Base-by-base conservation (phyloP, 1,284 basidiomycete genomes). In the Microbotryum scabiosae region DNA sequence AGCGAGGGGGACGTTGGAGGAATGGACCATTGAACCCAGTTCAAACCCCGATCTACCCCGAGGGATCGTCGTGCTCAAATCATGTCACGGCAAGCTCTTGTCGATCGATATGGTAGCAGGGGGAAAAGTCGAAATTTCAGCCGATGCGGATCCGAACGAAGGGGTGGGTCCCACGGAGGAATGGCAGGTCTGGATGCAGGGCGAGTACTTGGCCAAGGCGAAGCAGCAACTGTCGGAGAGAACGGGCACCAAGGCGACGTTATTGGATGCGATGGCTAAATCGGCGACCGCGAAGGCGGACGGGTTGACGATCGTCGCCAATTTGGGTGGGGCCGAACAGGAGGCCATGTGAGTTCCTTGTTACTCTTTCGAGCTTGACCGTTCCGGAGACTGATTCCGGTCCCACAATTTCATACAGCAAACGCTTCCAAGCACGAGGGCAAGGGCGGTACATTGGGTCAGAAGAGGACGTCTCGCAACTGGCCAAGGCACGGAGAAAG, bases 161-260 rank as follows among this genome's bases (percentile, higher is more conserved):
- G 82, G 86, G 20, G 89, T 87, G 5, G 89, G 89, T 67, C 78
- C 79, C 48, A 54, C 59, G 47, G 90, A 93, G 72, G 79, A 85
- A 16, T 90, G 91, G 74, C 86, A 84, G 81, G 82, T 93, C 59
- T 91, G 91, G 76, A 85, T 94, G 52, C 91, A 96, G 77, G 84
- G 82, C 75, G 89, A 90, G 73, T 93, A 88, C 76, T 86, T 92
- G 77, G 82, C 83, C 71, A 90, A 94, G 74, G 89, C 88, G 5
- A 79, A 85, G 52, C 84, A 89, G 65, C 86, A 88, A 74, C 84
- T 86, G 73, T 59, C 85, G 82, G 78, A 86, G 86, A 78, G 83
- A 82, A 75, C 84, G 82, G 70, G 85, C 83, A 63, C 85, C 63
- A 74, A 80, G 52, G 80, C 81, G 49, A 41, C 36, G 14, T 41